These are phyloP conservation scores for Nothophoma quercina DNA, from an alignment of 2,329 filamentous ascomycete genomes.

Conservation along the genomic window DNA sequence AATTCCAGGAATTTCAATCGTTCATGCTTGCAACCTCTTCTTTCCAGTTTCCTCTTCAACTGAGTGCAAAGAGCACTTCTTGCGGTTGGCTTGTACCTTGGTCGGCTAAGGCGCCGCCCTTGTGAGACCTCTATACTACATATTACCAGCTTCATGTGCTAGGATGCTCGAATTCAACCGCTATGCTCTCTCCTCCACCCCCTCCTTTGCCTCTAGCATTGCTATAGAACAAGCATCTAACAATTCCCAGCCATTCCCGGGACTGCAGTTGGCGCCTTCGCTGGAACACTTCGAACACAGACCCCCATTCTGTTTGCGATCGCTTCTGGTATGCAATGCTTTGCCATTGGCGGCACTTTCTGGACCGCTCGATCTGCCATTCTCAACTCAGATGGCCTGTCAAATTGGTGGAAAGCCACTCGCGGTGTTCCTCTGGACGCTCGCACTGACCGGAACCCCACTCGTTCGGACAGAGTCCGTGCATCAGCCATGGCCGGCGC, in stretches of 20 bases:
- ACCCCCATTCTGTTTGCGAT: slow-evolving; percentile 74
- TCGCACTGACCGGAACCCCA: slow-evolving; percentile 56
- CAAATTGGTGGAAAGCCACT: slow-evolving; percentile 41
- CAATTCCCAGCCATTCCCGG: slow-evolving; percentile 65
- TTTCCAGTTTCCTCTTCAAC: no score
- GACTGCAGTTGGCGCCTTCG: slow-evolving; percentile 61
- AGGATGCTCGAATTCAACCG: no score
- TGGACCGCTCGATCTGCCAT: slow-evolving; percentile 66
- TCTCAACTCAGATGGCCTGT: slow-evolving; percentile 43
- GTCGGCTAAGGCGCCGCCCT: no score
- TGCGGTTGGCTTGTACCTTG: no score
- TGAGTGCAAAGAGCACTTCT: no score
- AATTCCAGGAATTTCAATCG: no score
- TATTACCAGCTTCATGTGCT: no score
- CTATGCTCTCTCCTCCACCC: no score
- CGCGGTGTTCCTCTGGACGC: slow-evolving; percentile 33
- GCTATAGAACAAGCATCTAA: slow-evolving; percentile 19
- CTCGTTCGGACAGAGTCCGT: slow-evolving; percentile 66
- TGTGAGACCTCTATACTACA: no score
- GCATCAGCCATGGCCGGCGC: slow-evolving; percentile 76
- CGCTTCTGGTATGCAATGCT: slow-evolving; percentile 80
- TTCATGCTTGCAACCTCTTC: no score
- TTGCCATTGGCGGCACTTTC: slow-evolving; percentile 77
- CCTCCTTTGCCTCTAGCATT: neutral
- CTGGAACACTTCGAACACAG: slow-evolving; percentile 66